Evolutionary conservation across 1,284 basidiomycete species (phyloP), one percentile per base, ranked within the genome.

Genomic region (Boletellus deceptivus): DNA sequence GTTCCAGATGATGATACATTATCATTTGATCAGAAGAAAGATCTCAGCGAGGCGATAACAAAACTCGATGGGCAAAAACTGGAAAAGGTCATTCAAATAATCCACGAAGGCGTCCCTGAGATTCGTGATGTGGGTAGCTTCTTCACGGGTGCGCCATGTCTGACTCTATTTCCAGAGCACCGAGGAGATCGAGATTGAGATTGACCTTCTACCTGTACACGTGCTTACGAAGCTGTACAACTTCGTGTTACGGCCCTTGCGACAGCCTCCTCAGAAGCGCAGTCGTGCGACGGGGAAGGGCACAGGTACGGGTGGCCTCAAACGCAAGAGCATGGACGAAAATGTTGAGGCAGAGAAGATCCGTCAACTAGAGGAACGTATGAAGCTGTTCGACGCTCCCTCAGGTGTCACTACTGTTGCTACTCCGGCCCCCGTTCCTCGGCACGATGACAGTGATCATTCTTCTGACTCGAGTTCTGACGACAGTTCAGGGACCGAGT

Each of bases 121-220:
- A 89, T 97, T 55, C 83, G 90, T 62, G 88, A 91, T 63, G 93
- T 96, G 66, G 74, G 92, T 83, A 10, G 35, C 39, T 33, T 42
- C 17, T 18, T 9, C 40, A 17, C 51, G 29, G 47, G 51, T 48
- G 25, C 11, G 10, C 29, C 22, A 39, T n/a, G 43, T 47, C 46
- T 58, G 56, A 55, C 51, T 35, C 13, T 37, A 17, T 45, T 52
- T 43, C 42, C 73, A 93, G 89, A 91, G 90, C 68, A 91, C 88
- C 48, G 91, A 97, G 69, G 94, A 98, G 75, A 97, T 98, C 62
- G 94, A 98, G 72, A 82, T 98, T 41, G 95, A 98, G 71, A 97
- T 98, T 60, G 94, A 98, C 65, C 76, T 84, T 42, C 77, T 98
- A 34, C 93, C 94, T 46, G 76, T 88, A 5, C 71, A 80, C 18